A percentile compares a stretch with the other conserved stretches of the same genome.
phyloP scores from a whole-genome alignment of 148 eudicot species.

The Nyssa sinensis region DNA sequence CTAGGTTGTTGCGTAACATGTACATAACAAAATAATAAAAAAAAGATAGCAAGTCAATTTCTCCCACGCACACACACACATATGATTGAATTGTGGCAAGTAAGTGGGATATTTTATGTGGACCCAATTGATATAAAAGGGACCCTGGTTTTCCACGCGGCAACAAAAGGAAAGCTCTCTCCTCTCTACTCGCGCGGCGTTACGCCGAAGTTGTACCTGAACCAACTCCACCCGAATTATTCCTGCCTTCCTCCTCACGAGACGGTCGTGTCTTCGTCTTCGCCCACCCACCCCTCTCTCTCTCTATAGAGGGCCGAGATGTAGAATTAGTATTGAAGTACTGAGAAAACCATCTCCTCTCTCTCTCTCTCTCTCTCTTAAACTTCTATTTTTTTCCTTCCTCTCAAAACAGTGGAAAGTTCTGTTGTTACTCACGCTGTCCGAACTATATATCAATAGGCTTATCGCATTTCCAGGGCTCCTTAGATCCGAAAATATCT shows the following conservation, averaged over 20 bases:
- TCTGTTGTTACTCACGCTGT: not conserved
- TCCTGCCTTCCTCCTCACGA: conserved; percentile 34
- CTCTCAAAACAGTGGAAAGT: no score
- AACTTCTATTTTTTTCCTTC: no score
- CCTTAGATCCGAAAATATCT: conserved; percentile 38
- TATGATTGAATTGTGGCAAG: no score
- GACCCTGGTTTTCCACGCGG: not conserved
- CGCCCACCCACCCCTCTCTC: conserved; percentile 7
- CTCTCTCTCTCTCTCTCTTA: no score
- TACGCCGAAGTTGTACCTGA: not conserved
- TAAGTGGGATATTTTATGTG: not conserved
- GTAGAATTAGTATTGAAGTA: not conserved
- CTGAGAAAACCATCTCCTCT: not conserved
- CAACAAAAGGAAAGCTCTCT: not conserved
- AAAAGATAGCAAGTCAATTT: no score
- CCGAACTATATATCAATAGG: conserved; percentile 8
- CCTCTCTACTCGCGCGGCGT: not conserved
- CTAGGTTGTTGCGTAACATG: no score
- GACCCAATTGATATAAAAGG: not conserved
- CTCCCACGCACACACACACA: no score
- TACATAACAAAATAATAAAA: no score
- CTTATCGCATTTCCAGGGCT: conserved; percentile 26
- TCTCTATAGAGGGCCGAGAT: not conserved
- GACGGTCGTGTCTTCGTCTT: conserved; percentile 15
- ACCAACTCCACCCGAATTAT: not conserved